A percentile compares a stretch with the other conserved stretches of the same genome.
phyloP scores from a whole-genome alignment of 2,329 filamentous ascomycete genomes.

The Zymoseptoria pseudotritici region DNA sequence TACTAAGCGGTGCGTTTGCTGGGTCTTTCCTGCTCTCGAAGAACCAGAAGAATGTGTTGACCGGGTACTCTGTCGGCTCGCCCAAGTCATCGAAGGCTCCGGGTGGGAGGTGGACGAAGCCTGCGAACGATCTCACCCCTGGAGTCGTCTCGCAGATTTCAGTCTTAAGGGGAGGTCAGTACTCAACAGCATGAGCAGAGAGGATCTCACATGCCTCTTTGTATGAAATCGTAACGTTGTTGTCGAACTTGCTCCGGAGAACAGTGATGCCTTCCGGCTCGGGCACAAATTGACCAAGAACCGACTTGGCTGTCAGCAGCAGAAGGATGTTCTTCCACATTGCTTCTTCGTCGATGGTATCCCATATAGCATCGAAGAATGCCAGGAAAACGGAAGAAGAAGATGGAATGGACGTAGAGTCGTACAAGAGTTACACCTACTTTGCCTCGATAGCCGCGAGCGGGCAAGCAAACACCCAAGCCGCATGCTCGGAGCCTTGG shows the following conservation, averaged over 20 bases:
- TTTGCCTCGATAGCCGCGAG: not conserved
- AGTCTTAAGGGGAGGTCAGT: not conserved
- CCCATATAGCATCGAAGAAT: not conserved
- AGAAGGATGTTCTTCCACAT: not conserved
- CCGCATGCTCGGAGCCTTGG: not conserved
- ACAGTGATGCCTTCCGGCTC: conserved; percentile 33
- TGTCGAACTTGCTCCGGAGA: conserved; percentile 33
- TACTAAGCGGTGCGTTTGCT: conserved; percentile 46
- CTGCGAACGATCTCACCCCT: conserved; percentile 51
- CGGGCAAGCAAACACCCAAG: not conserved
- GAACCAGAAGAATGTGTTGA: conserved; percentile 40
- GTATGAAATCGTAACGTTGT: conserved; percentile 37
- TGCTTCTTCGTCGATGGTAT: not conserved
- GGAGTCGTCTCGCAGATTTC: conserved; percentile 50
- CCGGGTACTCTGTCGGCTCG: conserved; percentile 40
- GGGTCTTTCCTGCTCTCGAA: conserved; percentile 51
- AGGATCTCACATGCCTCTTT: conserved; percentile 29
- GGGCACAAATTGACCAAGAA: not conserved
- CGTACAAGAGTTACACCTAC: not conserved
- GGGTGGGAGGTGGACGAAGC: conserved; percentile 52
- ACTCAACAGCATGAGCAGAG: not conserved
- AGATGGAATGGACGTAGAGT: not conserved
- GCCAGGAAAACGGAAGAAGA: not conserved
- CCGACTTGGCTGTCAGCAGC: not conserved
- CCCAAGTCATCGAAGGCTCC: conserved; percentile 33